A percentile compares a stretch with the other conserved stretches of the same genome.
Evolutionary conservation across 1,139 yeast genomes (phyloP).

Genomic region (Saccharomycopsis crataegensis): DNA sequence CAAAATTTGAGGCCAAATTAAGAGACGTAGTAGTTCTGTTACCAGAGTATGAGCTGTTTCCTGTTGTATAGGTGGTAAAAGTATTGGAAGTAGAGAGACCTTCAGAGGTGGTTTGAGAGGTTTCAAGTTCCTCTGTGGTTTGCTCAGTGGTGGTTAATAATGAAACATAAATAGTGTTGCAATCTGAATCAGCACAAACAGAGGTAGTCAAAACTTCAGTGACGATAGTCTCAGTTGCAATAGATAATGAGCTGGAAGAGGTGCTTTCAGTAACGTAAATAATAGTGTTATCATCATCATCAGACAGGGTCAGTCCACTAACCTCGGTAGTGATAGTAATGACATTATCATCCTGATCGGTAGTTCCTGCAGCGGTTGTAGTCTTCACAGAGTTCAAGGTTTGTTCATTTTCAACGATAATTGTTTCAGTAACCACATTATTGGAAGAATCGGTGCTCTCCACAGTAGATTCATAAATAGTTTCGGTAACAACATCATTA

Average conservation of each 20-base stretch:
- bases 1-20: too few species aligned
- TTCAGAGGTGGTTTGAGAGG: too few species aligned
- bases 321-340: conserved; percentile 6
- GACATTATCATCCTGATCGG: not conserved
- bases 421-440: conserved; percentile 13
- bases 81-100: too few species aligned
- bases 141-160: not conserved
- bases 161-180: conserved; percentile 4
- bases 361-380: not conserved
- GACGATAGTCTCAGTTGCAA: not conserved
- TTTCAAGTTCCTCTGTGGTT: too few species aligned
- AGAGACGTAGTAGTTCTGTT: too few species aligned
- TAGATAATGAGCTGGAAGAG: too few species aligned
- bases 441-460: not conserved
- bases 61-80: too few species aligned
- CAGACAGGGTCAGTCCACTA: not conserved
- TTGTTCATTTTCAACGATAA: conserved; percentile 6
- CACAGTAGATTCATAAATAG: not conserved
- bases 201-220: not conserved
- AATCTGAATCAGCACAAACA: conserved; percentile 6
- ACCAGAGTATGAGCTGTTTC: too few species aligned
- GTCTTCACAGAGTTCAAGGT: not conserved
- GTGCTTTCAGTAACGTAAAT: too few species aligned
- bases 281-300: not conserved
- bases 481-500: not conserved